Conservation (phyloP, 352 stramenopile species). For the Phytophthora hybrid region DNA sequence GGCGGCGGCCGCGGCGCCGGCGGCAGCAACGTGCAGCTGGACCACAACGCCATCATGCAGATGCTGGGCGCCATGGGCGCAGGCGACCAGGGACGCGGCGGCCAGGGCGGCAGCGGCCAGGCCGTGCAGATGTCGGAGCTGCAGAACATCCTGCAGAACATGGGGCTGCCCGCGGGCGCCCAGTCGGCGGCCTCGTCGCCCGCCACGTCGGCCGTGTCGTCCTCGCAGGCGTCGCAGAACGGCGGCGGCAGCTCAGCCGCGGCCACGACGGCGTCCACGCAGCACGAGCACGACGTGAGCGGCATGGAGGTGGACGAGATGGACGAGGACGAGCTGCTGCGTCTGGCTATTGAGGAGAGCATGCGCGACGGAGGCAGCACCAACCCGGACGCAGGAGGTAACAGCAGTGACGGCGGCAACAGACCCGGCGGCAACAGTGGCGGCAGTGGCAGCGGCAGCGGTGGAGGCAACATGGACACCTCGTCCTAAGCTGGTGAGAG, state of each 20-base stretch:
- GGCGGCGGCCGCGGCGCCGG: slow-evolving; percentile 29
- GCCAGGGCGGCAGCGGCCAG: slow-evolving; percentile 44
- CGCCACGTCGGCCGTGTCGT: slow-evolving; percentile 77
- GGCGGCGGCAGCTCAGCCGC: slow-evolving; percentile 72
- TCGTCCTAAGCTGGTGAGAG: slow-evolving; percentile 50
- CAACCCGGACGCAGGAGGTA: slow-evolving; percentile 64
- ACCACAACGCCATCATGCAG: slow-evolving; percentile 93
- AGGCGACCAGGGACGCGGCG: slow-evolving; percentile 66
- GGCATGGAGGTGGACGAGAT: slow-evolving; percentile 90
- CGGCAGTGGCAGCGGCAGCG: slow-evolving; percentile 38
- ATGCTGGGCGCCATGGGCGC: slow-evolving; percentile 89
- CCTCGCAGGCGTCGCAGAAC: slow-evolving; percentile 76
- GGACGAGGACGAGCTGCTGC: slow-evolving; percentile 87
- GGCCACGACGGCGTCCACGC: slow-evolving; percentile 74
- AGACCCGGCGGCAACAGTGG: slow-evolving; percentile 31
- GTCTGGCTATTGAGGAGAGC: slow-evolving; percentile 87
- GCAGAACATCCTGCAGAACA: slow-evolving; percentile 90
- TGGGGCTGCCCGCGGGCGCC: slow-evolving; percentile 75
- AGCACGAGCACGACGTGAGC: slow-evolving; percentile 80
- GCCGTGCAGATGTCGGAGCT: slow-evolving; percentile 88
- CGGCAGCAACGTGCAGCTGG: slow-evolving; percentile 76
- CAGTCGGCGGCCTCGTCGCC: slow-evolving; percentile 79
- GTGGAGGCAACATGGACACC: slow-evolving; percentile 53
- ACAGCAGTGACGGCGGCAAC: slow-evolving; percentile 40
- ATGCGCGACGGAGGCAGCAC: slow-evolving; percentile 76